A percentile compares a stretch with the other conserved stretches of the same genome.
Evolutionary conservation across 2,329 filamentous ascomycete genomes (phyloP).

Genomic region (Botryosphaeria dothidea): DNA sequence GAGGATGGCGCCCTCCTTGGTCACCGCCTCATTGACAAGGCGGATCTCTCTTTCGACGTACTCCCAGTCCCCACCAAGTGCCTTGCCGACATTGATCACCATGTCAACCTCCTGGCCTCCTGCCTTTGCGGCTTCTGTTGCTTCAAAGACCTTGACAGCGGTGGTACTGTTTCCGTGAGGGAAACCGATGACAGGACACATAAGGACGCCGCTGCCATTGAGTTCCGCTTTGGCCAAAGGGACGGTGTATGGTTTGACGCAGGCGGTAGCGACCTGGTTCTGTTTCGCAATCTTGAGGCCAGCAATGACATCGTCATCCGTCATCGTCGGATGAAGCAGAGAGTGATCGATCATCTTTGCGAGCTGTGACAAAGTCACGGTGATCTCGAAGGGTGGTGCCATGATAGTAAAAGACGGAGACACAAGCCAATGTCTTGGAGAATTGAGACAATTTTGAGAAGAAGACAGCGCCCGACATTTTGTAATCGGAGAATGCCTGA

Average conservation of each 20-base stretch:
- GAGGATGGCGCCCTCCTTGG: slow-evolving; percentile 46
- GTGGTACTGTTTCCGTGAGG: slow-evolving; percentile 61
- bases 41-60: slow-evolving; percentile 54
- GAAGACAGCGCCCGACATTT: no score
- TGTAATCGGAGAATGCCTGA: no score
- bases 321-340: slow-evolving; percentile 63
- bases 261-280: slow-evolving; percentile 45
- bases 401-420: no score
- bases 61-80: slow-evolving; percentile 56
- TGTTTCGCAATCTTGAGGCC: slow-evolving; percentile 52
- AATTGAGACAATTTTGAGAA: no score
- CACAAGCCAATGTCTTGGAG: no score
- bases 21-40: slow-evolving; percentile 52
- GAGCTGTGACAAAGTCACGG: slow-evolving; percentile 35
- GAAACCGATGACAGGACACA: slow-evolving; percentile 63
- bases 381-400: no score
- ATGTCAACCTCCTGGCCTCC: slow-evolving; percentile 61
- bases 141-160: slow-evolving; percentile 56
- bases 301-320: slow-evolving; percentile 53
- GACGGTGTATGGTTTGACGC: slow-evolving; percentile 60
- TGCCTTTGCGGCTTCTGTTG: slow-evolving; percentile 46
- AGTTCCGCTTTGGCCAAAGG: slow-evolving; percentile 51
- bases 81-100: slow-evolving; percentile 63
- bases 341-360: slow-evolving; percentile 63
- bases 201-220: slow-evolving; percentile 48